Base-by-base conservation (phyloP, 192 early-diverging fungal genomes). In the Rhizophagus prolifer region DNA sequence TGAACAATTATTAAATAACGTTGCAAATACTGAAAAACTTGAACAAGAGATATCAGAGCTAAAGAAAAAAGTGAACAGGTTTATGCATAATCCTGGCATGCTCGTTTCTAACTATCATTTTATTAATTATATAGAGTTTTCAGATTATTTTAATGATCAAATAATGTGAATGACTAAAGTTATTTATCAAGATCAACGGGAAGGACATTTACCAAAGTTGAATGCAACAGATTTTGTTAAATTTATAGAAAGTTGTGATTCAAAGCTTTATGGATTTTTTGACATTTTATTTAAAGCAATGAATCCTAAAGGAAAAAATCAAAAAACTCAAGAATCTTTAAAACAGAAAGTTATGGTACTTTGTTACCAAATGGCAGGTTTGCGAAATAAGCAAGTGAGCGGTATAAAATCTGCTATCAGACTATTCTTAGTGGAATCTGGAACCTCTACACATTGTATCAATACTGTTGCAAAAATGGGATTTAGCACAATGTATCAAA, bases 381-480 rank as follows among this genome's bases (percentile, higher is more conserved):
- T 70, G 9, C 23, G n/a, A 46, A 70, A 70, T 26, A 70, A 70
- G 13, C 67, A 70, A 23, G 44, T 70, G 9, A 70, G 68, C 23
- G 21, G 10, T 13, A 0, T 14, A 2, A 70, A 70, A 70, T 16
- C 9, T 12, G 4, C 19, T 2, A 50, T 70, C 23, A 9, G 41
- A 70, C 3, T 70, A 19, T 70, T 70, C 5, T 19, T 70, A 7
- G n/a, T 25, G 10, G 1, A 47, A 9, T 70, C 68, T 44, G 41
- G 41, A 3, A 23, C 68, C 1, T 70, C 68, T 4, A 14, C n/a
- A 3, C 19, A 46, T 28, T 9, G 23, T n/a, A 23, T 70, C 25
- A 30, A 70, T 46, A 70, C 44, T 7, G 8, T 50, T 2, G 36
- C 68, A 1, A 70, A 70, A 4, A 70, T 70, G 14, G 41, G 46